These are phyloP conservation scores for Psilocybe sp. DNA, from an alignment of 768 basidiomycete species.

Conservation along the genomic window DNA sequence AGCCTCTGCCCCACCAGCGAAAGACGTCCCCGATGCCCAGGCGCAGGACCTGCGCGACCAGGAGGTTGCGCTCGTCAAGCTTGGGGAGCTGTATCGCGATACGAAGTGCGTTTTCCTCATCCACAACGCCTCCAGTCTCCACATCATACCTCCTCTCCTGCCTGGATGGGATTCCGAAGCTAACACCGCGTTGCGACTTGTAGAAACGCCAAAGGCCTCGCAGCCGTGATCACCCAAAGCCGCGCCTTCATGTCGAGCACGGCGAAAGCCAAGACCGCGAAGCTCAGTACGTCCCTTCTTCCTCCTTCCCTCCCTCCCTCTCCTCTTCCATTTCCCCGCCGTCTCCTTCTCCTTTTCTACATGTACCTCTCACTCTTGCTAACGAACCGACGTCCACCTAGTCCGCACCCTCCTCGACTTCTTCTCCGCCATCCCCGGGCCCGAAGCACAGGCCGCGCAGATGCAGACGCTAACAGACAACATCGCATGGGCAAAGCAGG, in stretches of 20 bases:
- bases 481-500: constrained; percentile 86
- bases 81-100: constrained; percentile 85
- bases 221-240: constrained; percentile 81
- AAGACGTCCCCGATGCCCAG: constrained; percentile 30
- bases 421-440: constrained; percentile 69
- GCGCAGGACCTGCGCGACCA: constrained; percentile 73
- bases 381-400: too few species aligned
- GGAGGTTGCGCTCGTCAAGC: constrained; percentile 79
- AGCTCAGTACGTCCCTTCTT: constrained; percentile 64
- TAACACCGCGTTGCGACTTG: background rate
- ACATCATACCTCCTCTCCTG: background rate
- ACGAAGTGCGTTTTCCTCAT: constrained; percentile 79
- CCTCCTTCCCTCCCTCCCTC: background rate
- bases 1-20: constrained; percentile 27
- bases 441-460: constrained; percentile 65
- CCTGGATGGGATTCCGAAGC: background rate
- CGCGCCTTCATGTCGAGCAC: constrained; percentile 89
- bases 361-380: too few species aligned
- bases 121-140: too few species aligned
- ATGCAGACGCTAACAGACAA: constrained; percentile 87
- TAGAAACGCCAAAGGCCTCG: constrained; percentile 83
- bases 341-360: too few species aligned
- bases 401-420: constrained; percentile 93
- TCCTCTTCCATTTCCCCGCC: too few species aligned
- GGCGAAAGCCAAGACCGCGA: constrained; percentile 96